Evolutionary conservation across 2,329 filamentous ascomycete genomes (phyloP), one percentile per base, ranked within the genome.

Genomic region (Hysterium pulicare): DNA sequence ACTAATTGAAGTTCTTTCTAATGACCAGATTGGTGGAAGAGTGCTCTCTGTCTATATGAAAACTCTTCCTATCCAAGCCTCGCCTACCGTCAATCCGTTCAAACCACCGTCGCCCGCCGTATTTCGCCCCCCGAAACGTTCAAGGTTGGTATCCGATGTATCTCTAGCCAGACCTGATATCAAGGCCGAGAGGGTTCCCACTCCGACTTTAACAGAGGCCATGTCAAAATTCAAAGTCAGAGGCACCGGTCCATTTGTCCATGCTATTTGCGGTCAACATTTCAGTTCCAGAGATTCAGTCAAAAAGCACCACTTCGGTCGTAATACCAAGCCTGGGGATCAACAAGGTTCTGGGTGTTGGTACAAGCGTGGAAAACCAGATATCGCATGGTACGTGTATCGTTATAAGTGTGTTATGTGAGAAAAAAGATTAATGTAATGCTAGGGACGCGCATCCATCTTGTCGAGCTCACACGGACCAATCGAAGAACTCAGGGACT

Each of bases 221-320:
- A 34, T 3, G 33, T 11, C 33, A 15, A 34, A 4, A 5, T 11
- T 20, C 33, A 34, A 20, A 20, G 5, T 10, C 33, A 34, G 33
- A 11, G 11, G 28, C 19, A 24, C 30, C 13, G 41, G 42, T 0
- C 39, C 22, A 1, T 65, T 48, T 45, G 45, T 65, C 2, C 61
- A 66, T 35, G 40, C 35, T 13, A 46, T 66, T 8, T 66, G 61
- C 28, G 61, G 61, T 3, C 59, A 52, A 34, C 42, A 39, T 2
- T 66, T 65, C 21, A 16, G 40, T 2, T 53, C 42, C 8, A 49
- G 54, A 6, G 50, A 44, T 1, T 52, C 40, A n/a, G 59, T 64
- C 15, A 65, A 58, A 44, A 63, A 63, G 28, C 61, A 65, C 39
- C 62, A 65, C 33, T 66, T 31, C 15, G 37, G 37, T 13, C 8